Base-by-base conservation (phyloP, 140 eudicot genomes). In the Senecio squalidus region DNA sequence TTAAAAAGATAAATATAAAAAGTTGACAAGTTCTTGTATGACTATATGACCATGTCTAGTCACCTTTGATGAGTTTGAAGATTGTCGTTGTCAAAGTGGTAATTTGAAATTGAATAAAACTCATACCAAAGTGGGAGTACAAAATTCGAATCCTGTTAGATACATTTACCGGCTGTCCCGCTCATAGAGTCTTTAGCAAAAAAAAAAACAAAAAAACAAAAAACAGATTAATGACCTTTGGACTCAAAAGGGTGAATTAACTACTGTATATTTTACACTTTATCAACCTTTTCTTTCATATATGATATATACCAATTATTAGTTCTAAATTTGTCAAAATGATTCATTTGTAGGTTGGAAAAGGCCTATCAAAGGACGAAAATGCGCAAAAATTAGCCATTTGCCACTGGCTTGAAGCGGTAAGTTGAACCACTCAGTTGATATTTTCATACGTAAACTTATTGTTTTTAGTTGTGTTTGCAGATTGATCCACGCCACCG, bases 401-500 rank as follows among this genome's bases (percentile, higher is more conserved):
- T 5, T 73, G 82, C 24, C 87, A 82, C 38, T 86, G 95, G 95
- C 85, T 86, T 13, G 95, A 86, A 72, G 92, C 95, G 57, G 95
- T 86, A 78, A 72, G 88, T 65, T 11, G 20, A 51, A 46, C 26
- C 27, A 24, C 15, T 9, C 14, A 56, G 16, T 14, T 41, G n/a
- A n/a, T n/a, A n/a, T n/a, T n/a, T n/a, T n/a, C n/a, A n/a, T n/a
- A n/a, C n/a, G n/a, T n/a, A n/a, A n/a, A n/a, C n/a, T n/a, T n/a
- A n/a, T n/a, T n/a, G n/a, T n/a, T n/a, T n/a, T n/a, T n/a, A n/a
- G n/a, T n/a, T n/a, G n/a, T n/a, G 27, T 27, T 20, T 51, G 4
- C 72, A 86, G 95, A 82, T 86, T 56, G 91, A 86, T 73, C 95
- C 95, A 30, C 84, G 91, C 22, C 95, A 86, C 71, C 86, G 95